Evolutionary conservation across 345 rosid species (phyloP).

Genomic region (Sonneratia caseolaris): DNA sequence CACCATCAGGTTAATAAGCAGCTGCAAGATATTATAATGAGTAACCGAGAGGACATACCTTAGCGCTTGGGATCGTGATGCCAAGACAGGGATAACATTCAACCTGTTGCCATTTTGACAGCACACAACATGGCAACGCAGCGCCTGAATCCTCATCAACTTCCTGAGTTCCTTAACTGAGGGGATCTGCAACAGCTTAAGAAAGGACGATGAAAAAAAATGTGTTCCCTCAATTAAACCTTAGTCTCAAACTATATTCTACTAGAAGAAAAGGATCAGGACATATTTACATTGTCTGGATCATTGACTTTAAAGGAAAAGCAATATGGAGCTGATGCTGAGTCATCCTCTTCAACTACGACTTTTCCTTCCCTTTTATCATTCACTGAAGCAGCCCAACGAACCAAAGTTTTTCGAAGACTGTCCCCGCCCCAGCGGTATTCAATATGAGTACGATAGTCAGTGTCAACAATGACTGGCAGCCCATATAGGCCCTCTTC

Average conservation of each 20-base stretch:
- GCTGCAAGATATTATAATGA: not conserved
- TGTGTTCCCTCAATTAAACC: not conserved
- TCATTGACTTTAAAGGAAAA: slow-evolving; percentile 5
- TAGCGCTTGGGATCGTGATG: slow-evolving; percentile 73
- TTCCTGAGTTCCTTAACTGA: slow-evolving; percentile 59
- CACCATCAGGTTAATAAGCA: not conserved
- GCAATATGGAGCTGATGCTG: slow-evolving; percentile 7
- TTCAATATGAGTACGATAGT: slow-evolving; percentile 62
- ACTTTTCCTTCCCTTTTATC: not conserved
- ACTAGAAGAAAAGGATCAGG: not conserved
- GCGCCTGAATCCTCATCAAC: slow-evolving; percentile 79
- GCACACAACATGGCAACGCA: slow-evolving; percentile 61
- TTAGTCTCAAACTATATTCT: not conserved
- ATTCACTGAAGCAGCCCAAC: slow-evolving; percentile 3
- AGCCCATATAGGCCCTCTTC: slow-evolving; percentile 24
- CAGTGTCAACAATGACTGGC: slow-evolving; percentile 58
- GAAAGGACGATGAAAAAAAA: not conserved
- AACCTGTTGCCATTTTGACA: slow-evolving; percentile 57
- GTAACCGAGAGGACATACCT: slow-evolving; percentile 34
- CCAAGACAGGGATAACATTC: slow-evolving; percentile 67
- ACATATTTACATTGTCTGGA: not conserved
- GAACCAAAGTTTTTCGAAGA: slow-evolving; percentile 19
- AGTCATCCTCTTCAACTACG: not conserved
- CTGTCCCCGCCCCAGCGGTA: slow-evolving; percentile 92
- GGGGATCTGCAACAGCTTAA: slow-evolving; percentile 36